A percentile compares a stretch with the other conserved stretches of the same genome.
phyloP scores from a whole-genome alignment of 2,329 filamentous ascomycete species.

The Verticillium tricorpus region DNA sequence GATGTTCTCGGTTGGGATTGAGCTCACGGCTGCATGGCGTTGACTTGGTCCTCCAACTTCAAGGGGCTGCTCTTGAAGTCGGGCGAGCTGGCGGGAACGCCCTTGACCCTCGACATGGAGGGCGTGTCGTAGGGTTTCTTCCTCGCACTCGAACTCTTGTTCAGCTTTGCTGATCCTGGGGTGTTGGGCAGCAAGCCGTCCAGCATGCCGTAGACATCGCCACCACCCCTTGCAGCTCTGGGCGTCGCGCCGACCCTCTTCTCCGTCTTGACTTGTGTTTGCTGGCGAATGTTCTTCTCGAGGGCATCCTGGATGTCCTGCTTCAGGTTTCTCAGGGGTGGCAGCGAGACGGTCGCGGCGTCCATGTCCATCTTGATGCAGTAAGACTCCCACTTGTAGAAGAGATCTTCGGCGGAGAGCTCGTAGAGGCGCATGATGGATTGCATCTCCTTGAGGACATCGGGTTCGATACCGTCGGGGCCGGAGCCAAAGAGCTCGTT shows the following conservation, averaged over 20 bases:
- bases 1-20: background rate
- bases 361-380: constrained; percentile 89
- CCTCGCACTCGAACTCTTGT: constrained; percentile 24
- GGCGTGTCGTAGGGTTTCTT: constrained; percentile 39
- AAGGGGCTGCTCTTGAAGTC: constrained; percentile 34
- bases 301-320: constrained; percentile 80
- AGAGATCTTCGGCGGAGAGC: constrained; percentile 79
- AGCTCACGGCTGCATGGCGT: constrained; percentile 33
- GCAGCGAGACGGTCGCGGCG: constrained; percentile 65
- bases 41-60: constrained; percentile 33
- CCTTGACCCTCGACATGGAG: constrained; percentile 40
- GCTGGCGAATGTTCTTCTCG: constrained; percentile 66
- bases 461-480: constrained; percentile 61
- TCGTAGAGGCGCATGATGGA: constrained; percentile 83
- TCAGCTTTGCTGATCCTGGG: constrained; percentile 31
- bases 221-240: constrained; percentile 50
- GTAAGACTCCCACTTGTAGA: constrained; percentile 99
- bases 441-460: constrained; percentile 75
- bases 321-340: constrained; percentile 73
- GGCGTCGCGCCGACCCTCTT: constrained; percentile 61
- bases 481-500: constrained; percentile 50
- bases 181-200: constrained; percentile 67
- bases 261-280: constrained; percentile 56
- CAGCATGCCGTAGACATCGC: constrained; percentile 81
- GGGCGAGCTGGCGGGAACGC: constrained; percentile 37